These are phyloP conservation scores for Falciphora oryzae DNA, from an alignment of 2,329 filamentous ascomycete genomes.

Conservation along the genomic window DNA sequence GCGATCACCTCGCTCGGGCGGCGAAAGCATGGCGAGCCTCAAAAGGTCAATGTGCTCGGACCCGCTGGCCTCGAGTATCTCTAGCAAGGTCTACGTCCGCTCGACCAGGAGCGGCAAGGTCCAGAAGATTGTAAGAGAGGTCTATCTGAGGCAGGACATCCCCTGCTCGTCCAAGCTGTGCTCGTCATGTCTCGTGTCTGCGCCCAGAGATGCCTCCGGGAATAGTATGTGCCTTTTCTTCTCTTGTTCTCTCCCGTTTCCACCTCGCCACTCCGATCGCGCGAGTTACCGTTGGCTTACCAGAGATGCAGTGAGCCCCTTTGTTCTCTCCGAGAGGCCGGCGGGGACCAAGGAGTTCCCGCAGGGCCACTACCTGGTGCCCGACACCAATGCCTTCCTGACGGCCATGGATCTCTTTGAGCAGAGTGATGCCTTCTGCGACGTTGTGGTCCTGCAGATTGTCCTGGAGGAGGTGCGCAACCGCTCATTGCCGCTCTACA, in stretches of 20 bases:
- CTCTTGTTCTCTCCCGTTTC: background rate
- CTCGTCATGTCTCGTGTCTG: constrained; percentile 63
- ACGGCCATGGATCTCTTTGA: constrained; percentile 98
- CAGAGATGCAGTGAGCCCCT: constrained; percentile 59
- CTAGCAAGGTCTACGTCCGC: constrained; percentile 91
- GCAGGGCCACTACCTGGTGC: constrained; percentile 87
- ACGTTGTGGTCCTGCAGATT: constrained; percentile 94
- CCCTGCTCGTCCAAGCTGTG: constrained; percentile 93
- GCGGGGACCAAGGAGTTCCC: constrained; percentile 77
- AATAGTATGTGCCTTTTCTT: constrained; percentile 49
- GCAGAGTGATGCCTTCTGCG: constrained; percentile 83
- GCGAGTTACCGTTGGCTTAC: constrained; percentile 11
- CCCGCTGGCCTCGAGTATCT: constrained; percentile 64
- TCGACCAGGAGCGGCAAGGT: constrained; percentile 96
- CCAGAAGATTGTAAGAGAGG: constrained; percentile 95
- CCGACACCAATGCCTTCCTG: constrained; percentile 92
- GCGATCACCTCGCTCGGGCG: constrained; percentile 11
- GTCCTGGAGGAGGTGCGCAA: constrained; percentile 95
- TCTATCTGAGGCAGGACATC: constrained; percentile 94
- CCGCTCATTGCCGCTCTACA: constrained; percentile 88
- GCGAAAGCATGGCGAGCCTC: constrained; percentile 54
- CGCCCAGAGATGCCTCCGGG: constrained; percentile 73
- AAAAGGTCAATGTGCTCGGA: constrained; percentile 52
- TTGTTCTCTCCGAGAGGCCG: constrained; percentile 83
- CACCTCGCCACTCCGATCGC: background rate